These are phyloP conservation scores for Tuber indicum DNA, from an alignment of 495 filamentous ascomycete genomes.

Conservation along the genomic window DNA sequence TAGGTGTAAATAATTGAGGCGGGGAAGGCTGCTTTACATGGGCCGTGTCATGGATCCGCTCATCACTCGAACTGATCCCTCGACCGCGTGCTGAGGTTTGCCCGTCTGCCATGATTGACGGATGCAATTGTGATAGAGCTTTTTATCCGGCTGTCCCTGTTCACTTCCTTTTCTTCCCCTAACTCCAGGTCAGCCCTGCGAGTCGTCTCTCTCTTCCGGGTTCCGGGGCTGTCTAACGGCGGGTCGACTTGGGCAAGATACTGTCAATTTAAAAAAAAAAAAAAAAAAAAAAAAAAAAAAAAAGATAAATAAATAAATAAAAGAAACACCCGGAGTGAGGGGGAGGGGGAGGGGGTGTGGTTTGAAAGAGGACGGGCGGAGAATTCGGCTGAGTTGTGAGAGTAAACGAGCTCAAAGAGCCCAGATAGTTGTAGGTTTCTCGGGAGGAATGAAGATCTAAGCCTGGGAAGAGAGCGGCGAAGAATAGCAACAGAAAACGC, in stretches of 20 bases:
- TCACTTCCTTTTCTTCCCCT: slow-evolving; percentile 21
- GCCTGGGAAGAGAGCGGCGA: slow-evolving; percentile 19
- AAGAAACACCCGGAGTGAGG: slow-evolving; percentile 15
- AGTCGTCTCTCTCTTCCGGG: slow-evolving; percentile 18
- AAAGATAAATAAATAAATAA: slow-evolving; percentile 14
- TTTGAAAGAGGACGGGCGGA: slow-evolving; percentile 10
- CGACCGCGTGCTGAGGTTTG: slow-evolving; percentile 31
- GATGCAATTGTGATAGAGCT: slow-evolving; percentile 32
- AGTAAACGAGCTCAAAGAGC: slow-evolving; percentile 19
- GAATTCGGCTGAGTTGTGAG: slow-evolving; percentile 18
- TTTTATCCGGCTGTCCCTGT: slow-evolving; percentile 17
- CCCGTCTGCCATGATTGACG: slow-evolving; percentile 35
- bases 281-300: slow-evolving; percentile 6
- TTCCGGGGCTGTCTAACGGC: slow-evolving; percentile 28
- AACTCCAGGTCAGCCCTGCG: slow-evolving; percentile 30
- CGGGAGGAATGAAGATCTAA: slow-evolving; percentile 23
- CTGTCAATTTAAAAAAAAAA: not conserved
- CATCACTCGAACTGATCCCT: slow-evolving; percentile 34
- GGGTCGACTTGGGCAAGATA: slow-evolving; percentile 11
- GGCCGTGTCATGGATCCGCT: slow-evolving; percentile 26
- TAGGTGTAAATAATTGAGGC: slow-evolving; percentile 36
- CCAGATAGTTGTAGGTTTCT: slow-evolving; percentile 26
- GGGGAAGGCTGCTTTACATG: slow-evolving; percentile 39
- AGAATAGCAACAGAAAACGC: slow-evolving; percentile 33
- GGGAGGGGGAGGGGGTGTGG: slow-evolving; percentile 13